These are phyloP conservation scores for Sclerotinia trifoliorum DNA, from an alignment of 2,329 filamentous ascomycete genomes.

Conservation along the genomic window DNA sequence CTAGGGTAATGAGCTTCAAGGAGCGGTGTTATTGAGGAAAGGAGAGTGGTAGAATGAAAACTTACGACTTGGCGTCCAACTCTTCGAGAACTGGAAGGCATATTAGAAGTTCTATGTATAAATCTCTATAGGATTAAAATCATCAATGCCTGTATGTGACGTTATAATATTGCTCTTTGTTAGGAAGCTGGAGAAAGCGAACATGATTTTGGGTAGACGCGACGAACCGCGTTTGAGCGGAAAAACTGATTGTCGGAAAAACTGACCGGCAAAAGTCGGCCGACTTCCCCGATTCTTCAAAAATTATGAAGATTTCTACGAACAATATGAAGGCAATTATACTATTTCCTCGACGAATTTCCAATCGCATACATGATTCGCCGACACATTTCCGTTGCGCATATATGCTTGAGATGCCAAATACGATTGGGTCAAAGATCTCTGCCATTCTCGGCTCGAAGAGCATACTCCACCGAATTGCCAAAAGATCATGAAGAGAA, in stretches of 20 bases:
- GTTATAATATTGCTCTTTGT: neutral
- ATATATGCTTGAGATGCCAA: slow-evolving; percentile 41
- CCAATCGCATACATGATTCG: slow-evolving; percentile 40
- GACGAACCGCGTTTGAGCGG: slow-evolving; percentile 8
- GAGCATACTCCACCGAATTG: slow-evolving; percentile 20
- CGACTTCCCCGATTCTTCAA: slow-evolving; percentile 1
- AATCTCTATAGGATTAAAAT: neutral
- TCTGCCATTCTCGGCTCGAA: slow-evolving; percentile 15
- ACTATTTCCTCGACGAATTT: neutral
- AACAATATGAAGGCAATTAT: neutral
- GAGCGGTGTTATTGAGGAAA: slow-evolving; percentile 15
- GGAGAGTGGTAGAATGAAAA: neutral
- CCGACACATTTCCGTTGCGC: slow-evolving; percentile 30
- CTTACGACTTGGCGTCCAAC: slow-evolving; percentile 14
- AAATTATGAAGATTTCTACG: slow-evolving; percentile 14
- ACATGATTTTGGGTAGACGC: neutral
- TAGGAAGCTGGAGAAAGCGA: neutral
- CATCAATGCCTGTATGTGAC: neutral
- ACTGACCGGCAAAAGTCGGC: neutral
- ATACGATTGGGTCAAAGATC: slow-evolving; percentile 30
- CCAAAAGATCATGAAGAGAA: slow-evolving; percentile 10
- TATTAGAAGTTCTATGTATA: neutral
- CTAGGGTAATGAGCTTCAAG: slow-evolving; percentile 23
- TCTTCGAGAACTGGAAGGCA: neutral
- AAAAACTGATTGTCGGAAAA: slow-evolving; percentile 18